Percentiles rank a stretch among this genome's conserved stretches.
These are phyloP conservation scores for Malassezia nana DNA, from an alignment of 1,284 basidiomycete species.

Conservation along the genomic window DNA sequence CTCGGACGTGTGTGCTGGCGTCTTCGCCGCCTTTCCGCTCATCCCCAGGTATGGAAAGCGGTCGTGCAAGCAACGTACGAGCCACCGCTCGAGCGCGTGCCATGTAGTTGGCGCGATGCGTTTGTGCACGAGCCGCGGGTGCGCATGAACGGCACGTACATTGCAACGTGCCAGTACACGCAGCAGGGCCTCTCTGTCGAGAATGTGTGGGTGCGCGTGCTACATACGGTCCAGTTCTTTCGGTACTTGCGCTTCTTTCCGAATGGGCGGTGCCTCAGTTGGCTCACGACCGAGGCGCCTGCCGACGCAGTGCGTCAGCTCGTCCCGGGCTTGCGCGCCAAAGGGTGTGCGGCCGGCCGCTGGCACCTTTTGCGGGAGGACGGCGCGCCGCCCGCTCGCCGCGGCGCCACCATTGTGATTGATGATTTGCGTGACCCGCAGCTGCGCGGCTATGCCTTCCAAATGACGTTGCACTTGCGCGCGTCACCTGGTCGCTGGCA, in stretches of 20 bases:
- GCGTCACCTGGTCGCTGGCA: constrained; percentile 67
- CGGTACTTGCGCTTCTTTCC: constrained; percentile 75
- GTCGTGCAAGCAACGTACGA: constrained; percentile 36
- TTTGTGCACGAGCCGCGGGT: constrained; percentile 44
- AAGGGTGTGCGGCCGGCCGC: constrained; percentile 62
- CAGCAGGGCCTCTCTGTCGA: constrained; percentile 37
- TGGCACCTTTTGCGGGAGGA: constrained; percentile 31
- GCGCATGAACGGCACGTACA: constrained; percentile 42
- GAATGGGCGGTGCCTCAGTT: constrained; percentile 72
- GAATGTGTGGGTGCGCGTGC: constrained; percentile 40
- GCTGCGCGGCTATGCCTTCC: constrained; percentile 63
- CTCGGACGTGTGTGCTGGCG: constrained; percentile 38
- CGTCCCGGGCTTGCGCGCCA: constrained; percentile 58
- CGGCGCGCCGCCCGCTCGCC: not conserved
- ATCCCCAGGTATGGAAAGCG: constrained; percentile 30
- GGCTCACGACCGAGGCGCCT: constrained; percentile 72
- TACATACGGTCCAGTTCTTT: constrained; percentile 56
- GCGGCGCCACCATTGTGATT: constrained; percentile 33
- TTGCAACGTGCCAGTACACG: constrained; percentile 41
- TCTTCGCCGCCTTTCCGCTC: constrained; percentile 34
- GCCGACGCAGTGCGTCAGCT: constrained; percentile 66
- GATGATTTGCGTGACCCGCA: constrained; percentile 36
- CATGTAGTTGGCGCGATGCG: constrained; percentile 33
- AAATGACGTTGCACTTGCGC: constrained; percentile 69
- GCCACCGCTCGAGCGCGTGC: constrained; percentile 20